phyloP scores from a whole-genome alignment of 176 grass and related monocot species.

The Luzula sylvatica region DNA sequence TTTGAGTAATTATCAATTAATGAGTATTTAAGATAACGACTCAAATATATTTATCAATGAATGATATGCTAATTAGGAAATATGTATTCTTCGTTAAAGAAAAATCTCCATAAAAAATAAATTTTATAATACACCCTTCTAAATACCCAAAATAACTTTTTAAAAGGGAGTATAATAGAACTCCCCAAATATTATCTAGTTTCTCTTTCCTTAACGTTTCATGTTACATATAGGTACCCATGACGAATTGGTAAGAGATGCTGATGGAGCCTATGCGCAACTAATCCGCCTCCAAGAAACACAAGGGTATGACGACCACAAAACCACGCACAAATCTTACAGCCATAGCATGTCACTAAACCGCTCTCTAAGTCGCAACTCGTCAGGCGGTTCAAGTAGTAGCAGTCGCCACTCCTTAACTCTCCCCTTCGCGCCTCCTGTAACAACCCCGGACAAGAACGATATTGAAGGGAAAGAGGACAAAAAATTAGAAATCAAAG shows the following conservation, averaged over 20 bases:
- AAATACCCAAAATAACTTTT: too few relatives aligned
- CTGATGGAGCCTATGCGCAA: constrained; percentile 66
- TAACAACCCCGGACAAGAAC: neutral
- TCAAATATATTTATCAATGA: too few relatives aligned
- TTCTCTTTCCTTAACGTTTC: neutral
- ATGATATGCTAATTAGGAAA: too few relatives aligned
- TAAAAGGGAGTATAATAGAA: too few relatives aligned
- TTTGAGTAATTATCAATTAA: too few relatives aligned
- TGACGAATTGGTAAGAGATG: constrained; percentile 47
- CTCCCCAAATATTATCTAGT: too few relatives aligned
- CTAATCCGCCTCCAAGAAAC: constrained; percentile 51
- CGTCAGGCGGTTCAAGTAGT: constrained; percentile 14
- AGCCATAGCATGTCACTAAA: constrained; percentile 45
- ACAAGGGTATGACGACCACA: constrained; percentile 30
- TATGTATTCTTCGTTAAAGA: too few relatives aligned
- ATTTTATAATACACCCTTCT: too few relatives aligned
- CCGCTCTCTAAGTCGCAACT: constrained; percentile 41
- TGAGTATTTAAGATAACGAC: too few relatives aligned
- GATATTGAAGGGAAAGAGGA: neutral
- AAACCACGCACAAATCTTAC: constrained; percentile 32
- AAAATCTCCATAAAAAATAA: too few relatives aligned
- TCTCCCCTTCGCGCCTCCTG: constrained; percentile 23
- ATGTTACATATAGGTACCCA: constrained; percentile 42
- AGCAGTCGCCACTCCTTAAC: constrained; percentile 42
- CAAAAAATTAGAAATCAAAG: neutral